Percentiles rank a stretch among this genome's conserved stretches.
phyloP scores from a whole-genome alignment of 2,329 filamentous ascomycete species.

The Pyricularia pennisetigena region DNA sequence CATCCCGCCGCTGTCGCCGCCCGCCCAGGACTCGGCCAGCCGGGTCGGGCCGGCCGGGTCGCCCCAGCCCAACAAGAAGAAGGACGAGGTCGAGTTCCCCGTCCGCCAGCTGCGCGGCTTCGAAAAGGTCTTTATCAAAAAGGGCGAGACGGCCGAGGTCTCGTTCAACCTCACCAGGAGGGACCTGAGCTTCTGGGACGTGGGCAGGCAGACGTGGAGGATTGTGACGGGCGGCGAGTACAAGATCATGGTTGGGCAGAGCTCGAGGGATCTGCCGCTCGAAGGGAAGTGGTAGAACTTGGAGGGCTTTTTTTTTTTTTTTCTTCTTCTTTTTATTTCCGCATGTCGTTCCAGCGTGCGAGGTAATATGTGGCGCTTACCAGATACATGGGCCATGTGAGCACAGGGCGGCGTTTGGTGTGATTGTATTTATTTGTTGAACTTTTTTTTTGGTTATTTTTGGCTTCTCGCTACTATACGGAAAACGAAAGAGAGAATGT shows the following conservation, averaged over 20 bases:
- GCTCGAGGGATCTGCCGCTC: slow-evolving; percentile 11
- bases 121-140: slow-evolving; percentile 52
- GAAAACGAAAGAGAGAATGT: not conserved
- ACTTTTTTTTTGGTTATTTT: not conserved
- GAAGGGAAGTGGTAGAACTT: slow-evolving; percentile 9
- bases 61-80: not conserved
- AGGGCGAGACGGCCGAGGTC: slow-evolving; percentile 32
- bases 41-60: not conserved
- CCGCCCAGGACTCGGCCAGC: not conserved
- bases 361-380: not conserved
- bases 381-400: not conserved
- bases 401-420: not conserved
- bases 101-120: slow-evolving; percentile 61
- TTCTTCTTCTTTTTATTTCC: not conserved
- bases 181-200: slow-evolving; percentile 45
- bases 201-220: slow-evolving; percentile 37
- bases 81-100: slow-evolving; percentile 10
- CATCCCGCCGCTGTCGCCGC: slow-evolving; percentile 22
- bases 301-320: not conserved
- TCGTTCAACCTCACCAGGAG: slow-evolving; percentile 35
- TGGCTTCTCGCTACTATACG: not conserved
- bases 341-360: not conserved
- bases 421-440: not conserved
- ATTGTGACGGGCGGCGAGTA: slow-evolving; percentile 13
- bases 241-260: slow-evolving; percentile 11